Conservation (phyloP, 371 early-diverging fungal species). For the Parasitella parasitica region DNA sequence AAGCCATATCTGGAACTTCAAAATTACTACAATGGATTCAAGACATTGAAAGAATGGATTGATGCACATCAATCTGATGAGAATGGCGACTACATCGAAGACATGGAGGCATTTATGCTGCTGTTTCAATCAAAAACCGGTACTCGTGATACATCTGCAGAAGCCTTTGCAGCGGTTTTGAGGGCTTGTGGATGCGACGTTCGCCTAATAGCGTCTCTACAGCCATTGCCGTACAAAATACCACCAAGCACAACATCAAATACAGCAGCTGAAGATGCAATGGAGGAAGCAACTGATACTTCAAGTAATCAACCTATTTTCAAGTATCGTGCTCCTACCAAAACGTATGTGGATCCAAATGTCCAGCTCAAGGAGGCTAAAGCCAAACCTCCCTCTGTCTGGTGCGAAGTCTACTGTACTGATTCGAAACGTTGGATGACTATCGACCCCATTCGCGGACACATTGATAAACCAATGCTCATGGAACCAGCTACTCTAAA, state of each 20-base stretch:
- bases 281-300: background rate
- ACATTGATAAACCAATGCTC: slow-evolving; percentile 48
- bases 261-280: background rate
- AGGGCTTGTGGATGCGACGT: slow-evolving; percentile 54
- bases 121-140: slow-evolving; percentile 21
- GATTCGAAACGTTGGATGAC: slow-evolving; percentile 57
- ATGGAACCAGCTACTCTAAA: slow-evolving; percentile 54
- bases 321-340: slow-evolving; percentile 22
- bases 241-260: slow-evolving; percentile 20
- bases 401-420: slow-evolving; percentile 62
- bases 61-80: slow-evolving; percentile 3
- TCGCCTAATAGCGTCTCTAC: slow-evolving; percentile 67
- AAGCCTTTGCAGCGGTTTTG: slow-evolving; percentile 61
- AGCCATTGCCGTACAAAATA: slow-evolving; percentile 60
- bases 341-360: slow-evolving; percentile 18
- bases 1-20: slow-evolving; percentile 35
- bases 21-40: background rate
- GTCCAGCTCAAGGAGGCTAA: slow-evolving; percentile 22
- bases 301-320: slow-evolving; percentile 3
- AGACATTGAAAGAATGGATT: background rate
- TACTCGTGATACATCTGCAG: slow-evolving; percentile 51
- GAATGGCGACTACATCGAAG: slow-evolving; percentile 23
- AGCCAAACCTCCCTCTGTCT: slow-evolving; percentile 48
- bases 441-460: slow-evolving; percentile 61
- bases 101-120: slow-evolving; percentile 22